Conservation (phyloP, 2,329 filamentous ascomycete genomes). For the Colletotrichum sp. region DNA sequence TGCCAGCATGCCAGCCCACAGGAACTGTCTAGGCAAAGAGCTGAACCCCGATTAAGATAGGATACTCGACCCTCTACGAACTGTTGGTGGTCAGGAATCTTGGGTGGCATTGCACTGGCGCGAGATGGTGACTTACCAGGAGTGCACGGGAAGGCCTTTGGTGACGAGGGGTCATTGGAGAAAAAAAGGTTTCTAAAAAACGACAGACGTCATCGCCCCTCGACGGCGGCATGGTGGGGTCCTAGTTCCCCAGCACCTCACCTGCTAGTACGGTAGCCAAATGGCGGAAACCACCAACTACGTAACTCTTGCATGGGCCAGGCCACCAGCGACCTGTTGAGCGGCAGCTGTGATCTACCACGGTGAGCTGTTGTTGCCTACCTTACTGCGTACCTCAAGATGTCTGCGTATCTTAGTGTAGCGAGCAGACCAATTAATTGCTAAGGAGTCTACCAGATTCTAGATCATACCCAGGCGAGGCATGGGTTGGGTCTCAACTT, state of each 20-base stretch:
- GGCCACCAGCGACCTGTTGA: not conserved
- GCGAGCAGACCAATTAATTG: not conserved
- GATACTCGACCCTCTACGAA: not conserved
- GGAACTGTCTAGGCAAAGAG: not conserved
- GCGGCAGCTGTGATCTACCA: not conserved
- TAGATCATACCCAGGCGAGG: not conserved
- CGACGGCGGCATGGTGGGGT: conserved; percentile 12
- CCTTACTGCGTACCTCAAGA: not conserved
- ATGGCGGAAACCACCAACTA: conserved; percentile 1
- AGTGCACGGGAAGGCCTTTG: not conserved
- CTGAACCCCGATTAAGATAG: not conserved
- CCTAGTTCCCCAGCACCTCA: not conserved
- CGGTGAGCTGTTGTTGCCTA: not conserved
- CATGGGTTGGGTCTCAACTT: not conserved
- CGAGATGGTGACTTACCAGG: not conserved
- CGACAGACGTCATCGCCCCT: conserved; percentile 19
- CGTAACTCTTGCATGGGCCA: conserved; percentile 18
- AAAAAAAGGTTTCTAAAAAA: not conserved
- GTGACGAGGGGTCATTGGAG: not conserved
- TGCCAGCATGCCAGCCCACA: not conserved
- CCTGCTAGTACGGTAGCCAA: not conserved
- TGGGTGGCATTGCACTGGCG: not conserved
- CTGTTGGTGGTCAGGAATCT: not conserved
- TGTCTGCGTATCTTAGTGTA: not conserved
- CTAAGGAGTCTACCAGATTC: conserved; percentile 13